phyloP scores from a whole-genome alignment of 2,329 filamentous ascomycete species.

The Colletotrichum limetticola region DNA sequence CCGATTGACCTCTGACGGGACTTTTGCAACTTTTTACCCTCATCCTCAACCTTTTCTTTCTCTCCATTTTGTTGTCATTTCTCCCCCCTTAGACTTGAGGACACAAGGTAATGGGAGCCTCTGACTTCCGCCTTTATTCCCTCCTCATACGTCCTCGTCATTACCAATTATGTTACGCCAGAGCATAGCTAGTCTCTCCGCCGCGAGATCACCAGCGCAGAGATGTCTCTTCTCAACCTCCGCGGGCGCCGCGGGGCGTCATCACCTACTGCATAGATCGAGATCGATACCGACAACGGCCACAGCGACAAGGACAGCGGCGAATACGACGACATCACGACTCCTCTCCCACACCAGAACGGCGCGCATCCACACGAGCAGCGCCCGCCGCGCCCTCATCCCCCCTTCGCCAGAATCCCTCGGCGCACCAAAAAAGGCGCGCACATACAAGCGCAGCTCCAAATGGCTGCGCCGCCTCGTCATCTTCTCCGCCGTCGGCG shows the following conservation, averaged over 20 bases:
- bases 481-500: conserved; percentile 68
- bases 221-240: conserved; percentile 19
- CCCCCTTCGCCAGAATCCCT: conserved; percentile 85
- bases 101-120: conserved; percentile 21
- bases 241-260: conserved; percentile 15
- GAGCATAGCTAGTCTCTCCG: conserved; percentile 39
- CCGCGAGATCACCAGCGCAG: conserved; percentile 33
- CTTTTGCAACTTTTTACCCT: not conserved
- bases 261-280: conserved; percentile 3
- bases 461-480: conserved; percentile 83
- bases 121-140: not conserved
- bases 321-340: conserved; percentile 9
- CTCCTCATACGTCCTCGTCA: not conserved
- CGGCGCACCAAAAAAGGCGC: conserved; percentile 76
- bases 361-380: conserved; percentile 25
- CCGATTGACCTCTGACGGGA: not conserved
- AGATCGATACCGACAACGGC: not conserved
- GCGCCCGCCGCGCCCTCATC: conserved; percentile 71
- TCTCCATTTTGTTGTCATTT: not conserved
- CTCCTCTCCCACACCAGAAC: not conserved
- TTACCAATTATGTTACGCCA: conserved; percentile 41
- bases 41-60: not conserved
- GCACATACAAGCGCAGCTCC: conserved; percentile 75
- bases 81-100: not conserved
- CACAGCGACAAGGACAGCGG: not conserved